These are phyloP conservation scores for Eurotiales sp. DNA, from an alignment of 2,329 filamentous ascomycete genomes.

Conservation along the genomic window DNA sequence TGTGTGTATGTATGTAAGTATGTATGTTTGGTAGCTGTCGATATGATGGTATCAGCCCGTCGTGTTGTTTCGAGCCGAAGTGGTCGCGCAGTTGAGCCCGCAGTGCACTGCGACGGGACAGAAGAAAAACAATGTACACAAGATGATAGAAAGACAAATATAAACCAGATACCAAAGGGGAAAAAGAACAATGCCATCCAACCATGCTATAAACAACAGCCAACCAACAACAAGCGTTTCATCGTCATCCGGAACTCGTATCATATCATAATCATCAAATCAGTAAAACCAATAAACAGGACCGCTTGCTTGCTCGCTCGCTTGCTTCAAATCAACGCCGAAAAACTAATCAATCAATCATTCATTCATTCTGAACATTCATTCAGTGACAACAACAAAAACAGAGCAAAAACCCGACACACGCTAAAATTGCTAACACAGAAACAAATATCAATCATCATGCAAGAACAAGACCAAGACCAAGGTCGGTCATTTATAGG, in stretches of 20 bases:
- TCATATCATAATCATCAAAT: no score
- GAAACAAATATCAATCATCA: conserved; percentile 11
- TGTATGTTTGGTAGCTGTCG: neutral
- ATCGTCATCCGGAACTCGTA: no score
- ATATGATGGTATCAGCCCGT: no score
- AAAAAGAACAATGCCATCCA: neutral
- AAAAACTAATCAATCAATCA: no score
- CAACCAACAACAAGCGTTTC: neutral
- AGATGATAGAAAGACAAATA: neutral
- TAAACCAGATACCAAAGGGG: neutral
- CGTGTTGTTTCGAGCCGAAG: no score
- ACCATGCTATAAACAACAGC: no score
- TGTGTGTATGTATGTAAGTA: no score
- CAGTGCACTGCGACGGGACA: no score
- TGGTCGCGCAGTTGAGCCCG: no score
- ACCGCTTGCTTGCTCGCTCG: neutral
- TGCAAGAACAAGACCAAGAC: no score
- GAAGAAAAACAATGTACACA: neutral
- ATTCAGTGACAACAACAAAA: neutral
- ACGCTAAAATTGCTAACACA: conserved; percentile 14
- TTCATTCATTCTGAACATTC: no score
- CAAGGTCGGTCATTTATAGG: conserved; percentile 6
- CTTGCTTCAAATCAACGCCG: conserved; percentile 4
- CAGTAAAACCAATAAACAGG: neutral
- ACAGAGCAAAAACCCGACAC: conserved; percentile 1